phyloP scores from a whole-genome alignment of 164 flowering plant species.

The Vitis rotundifolia region DNA sequence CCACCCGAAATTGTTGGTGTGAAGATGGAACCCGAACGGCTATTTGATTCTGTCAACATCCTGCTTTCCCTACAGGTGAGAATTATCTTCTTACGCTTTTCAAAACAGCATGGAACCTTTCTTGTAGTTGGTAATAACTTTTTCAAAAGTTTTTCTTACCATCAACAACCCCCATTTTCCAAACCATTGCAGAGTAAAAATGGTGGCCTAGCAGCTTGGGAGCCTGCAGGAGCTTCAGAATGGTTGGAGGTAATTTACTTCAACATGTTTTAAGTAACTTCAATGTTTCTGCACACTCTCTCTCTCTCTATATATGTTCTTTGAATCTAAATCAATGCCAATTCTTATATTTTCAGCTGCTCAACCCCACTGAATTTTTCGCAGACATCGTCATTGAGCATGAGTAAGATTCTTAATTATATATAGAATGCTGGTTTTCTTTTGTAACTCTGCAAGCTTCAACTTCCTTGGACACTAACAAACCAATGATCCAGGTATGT shows the following conservation, averaged over 20 bases:
- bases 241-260: slow-evolving; percentile 40
- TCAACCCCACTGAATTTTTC: slow-evolving; percentile 41
- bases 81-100: no score
- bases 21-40: slow-evolving; percentile 32
- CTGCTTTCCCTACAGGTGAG: slow-evolving; percentile 52
- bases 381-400: slow-evolving; percentile 37
- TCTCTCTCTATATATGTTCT: no score
- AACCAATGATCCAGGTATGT: slow-evolving; percentile 10
- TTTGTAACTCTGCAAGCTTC: no score
- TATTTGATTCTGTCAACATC: slow-evolving; percentile 50
- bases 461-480: not conserved
- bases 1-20: slow-evolving; percentile 58
- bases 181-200: slow-evolving; percentile 22
- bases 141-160: not conserved
- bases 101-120: no score
- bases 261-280: not conserved
- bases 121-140: not conserved
- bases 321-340: not conserved
- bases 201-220: slow-evolving; percentile 49
- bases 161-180: not conserved
- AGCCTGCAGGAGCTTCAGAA: slow-evolving; percentile 33
- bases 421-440: no score
- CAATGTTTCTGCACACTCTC: no score
- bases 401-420: slow-evolving; percentile 10
- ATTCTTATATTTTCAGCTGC: slow-evolving; percentile 18